A percentile compares a stretch with the other conserved stretches of the same genome.
These are phyloP conservation scores for Nasturtium officinale DNA, from an alignment of 345 rosid species.

Conservation along the genomic window DNA sequence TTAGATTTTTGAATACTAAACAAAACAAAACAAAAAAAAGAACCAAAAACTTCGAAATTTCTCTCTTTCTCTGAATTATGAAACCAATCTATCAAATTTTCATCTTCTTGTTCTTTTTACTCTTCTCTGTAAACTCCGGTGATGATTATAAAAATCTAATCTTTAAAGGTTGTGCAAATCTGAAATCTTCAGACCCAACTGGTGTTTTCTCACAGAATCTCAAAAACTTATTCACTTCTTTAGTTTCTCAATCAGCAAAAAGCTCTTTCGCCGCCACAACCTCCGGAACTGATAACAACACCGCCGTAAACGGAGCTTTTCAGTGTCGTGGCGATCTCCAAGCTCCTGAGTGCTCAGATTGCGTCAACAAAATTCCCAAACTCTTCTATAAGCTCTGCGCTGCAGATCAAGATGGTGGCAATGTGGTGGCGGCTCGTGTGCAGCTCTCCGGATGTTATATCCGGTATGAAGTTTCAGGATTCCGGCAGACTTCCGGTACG, in stretches of 20 bases:
- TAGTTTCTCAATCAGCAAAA: conserved; percentile 66
- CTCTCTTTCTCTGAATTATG: conserved; percentile 43
- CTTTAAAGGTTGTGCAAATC: conserved; percentile 77
- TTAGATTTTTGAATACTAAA: background rate
- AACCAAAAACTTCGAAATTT: background rate
- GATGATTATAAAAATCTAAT: conserved; percentile 58
- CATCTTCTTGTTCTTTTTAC: conserved; percentile 21
- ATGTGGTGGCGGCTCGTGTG: conserved; percentile 62
- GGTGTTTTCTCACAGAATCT: conserved; percentile 65
- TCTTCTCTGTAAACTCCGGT: conserved; percentile 35
- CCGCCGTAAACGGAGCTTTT: conserved; percentile 62
- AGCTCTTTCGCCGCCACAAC: conserved; percentile 51
- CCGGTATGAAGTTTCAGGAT: conserved; percentile 62
- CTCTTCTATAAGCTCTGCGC: conserved; percentile 63
- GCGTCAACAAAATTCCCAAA: conserved; percentile 60
- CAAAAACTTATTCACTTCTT: conserved; percentile 51
- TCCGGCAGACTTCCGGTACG: conserved; percentile 52
- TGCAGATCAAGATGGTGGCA: conserved; percentile 2
- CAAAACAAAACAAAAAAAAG: background rate
- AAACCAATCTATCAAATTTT: conserved; percentile 22
- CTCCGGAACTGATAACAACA: conserved; percentile 55
- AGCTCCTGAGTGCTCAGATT: conserved; percentile 52
- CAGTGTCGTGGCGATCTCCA: conserved; percentile 94
- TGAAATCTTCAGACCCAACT: conserved; percentile 64
- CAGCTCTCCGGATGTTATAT: conserved; percentile 71